A percentile compares a stretch with the other conserved stretches of the same genome.
Evolutionary conservation across 306 rosid genomes (phyloP).

Genomic region (Trifolium repens): DNA sequence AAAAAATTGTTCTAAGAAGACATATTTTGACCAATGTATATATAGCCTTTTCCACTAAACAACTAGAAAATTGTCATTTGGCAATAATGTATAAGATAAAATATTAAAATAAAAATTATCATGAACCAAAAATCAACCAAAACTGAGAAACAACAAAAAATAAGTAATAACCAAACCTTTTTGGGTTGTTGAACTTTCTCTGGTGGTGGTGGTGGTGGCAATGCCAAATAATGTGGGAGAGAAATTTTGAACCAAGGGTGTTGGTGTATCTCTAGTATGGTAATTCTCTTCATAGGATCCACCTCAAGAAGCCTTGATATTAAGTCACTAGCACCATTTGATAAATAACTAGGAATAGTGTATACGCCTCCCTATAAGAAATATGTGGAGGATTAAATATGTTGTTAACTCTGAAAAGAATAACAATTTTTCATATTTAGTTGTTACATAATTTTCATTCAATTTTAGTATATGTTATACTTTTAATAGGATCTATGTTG

Average conservation of each 20-base stretch:
- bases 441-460: too few species aligned
- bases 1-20: too few species aligned
- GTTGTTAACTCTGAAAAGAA: too few species aligned
- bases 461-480: too few species aligned
- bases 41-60: too few species aligned
- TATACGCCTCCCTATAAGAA: conserved; percentile 80
- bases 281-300: conserved; percentile 87
- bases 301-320: conserved; percentile 86
- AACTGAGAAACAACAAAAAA: not conserved
- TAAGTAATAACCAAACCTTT: conserved; percentile 51
- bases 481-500: too few species aligned
- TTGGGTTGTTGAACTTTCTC: conserved; percentile 72
- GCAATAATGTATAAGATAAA: not conserved
- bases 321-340: conserved; percentile 82
- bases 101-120: conserved; percentile 15
- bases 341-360: conserved; percentile 83
- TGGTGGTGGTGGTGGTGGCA: conserved; percentile 64
- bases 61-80: too few species aligned
- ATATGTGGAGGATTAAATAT: not conserved
- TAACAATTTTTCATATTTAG: too few species aligned
- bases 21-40: too few species aligned
- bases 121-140: not conserved
- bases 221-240: conserved; percentile 83
- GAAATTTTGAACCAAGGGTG: conserved; percentile 90
- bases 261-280: conserved; percentile 86